phyloP scores from a whole-genome alignment of 331 rosid genomes.

The Prunus yedoensis region DNA sequence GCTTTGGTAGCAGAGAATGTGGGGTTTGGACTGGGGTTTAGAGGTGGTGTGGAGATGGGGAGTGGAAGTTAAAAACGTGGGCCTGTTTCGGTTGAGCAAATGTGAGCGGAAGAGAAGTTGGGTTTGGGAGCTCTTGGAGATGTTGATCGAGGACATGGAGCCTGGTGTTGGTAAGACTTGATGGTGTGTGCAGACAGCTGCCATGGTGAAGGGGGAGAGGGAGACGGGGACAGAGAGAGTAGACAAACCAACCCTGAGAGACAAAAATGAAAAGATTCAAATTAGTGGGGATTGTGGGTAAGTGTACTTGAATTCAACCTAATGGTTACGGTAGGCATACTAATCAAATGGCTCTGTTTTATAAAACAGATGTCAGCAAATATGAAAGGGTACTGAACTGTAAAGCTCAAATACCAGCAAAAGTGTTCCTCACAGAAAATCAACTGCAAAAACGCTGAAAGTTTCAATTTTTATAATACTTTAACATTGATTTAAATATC shows the following conservation, averaged over 20 bases:
- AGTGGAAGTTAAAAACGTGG: not conserved
- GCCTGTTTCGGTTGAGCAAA: not conserved
- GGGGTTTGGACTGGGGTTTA: conserved; percentile 9
- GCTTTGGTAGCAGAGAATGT: conserved; percentile 23
- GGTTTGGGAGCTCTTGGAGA: conserved; percentile 9
- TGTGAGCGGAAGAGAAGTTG: conserved; percentile 15
- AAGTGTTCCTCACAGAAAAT: no score
- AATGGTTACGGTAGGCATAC: no score
- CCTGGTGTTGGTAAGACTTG: conserved; percentile 19
- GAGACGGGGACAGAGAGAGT: not conserved
- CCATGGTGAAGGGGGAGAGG: conserved; percentile 22
- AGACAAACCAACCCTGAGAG: not conserved
- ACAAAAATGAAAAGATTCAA: no score
- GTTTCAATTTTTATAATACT: no score
- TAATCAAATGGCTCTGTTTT: no score
- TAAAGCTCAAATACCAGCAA: no score
- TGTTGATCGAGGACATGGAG: not conserved
- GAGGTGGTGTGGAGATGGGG: conserved; percentile 2
- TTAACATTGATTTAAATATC: no score
- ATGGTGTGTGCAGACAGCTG: conserved; percentile 20
- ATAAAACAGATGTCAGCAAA: no score
- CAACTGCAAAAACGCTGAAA: no score
- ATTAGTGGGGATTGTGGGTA: no score
- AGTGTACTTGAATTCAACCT: no score
- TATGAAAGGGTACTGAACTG: no score